Conservation (phyloP, 2,329 filamentous ascomycete species). For the Fusarium chaquense region DNA sequence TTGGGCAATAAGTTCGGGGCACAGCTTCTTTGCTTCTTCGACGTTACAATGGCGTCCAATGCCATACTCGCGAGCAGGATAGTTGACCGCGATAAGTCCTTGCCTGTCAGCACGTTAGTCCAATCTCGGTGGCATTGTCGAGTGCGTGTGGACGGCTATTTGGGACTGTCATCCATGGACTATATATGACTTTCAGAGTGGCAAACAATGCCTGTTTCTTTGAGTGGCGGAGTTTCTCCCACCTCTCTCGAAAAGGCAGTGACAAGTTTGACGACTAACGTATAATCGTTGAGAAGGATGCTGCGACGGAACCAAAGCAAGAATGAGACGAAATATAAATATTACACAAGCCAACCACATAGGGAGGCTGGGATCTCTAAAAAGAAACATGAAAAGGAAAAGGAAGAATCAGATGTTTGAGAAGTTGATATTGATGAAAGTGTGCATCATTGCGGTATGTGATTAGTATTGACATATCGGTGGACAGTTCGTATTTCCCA, state of each 20-base stretch:
- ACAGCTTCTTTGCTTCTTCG: constrained; percentile 85
- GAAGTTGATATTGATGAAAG: neutral
- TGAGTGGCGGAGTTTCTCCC: neutral
- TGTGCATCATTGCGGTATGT: neutral
- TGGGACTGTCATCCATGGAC: neutral
- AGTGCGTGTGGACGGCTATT: neutral
- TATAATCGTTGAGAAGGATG: neutral
- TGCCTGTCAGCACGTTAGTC: constrained; percentile 66
- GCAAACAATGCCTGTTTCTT: neutral
- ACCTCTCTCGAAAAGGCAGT: neutral
- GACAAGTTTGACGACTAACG: constrained; percentile 7
- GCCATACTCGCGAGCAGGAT: constrained; percentile 84
- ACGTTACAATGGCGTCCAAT: constrained; percentile 83
- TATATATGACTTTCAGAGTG: neutral
- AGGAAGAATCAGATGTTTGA: neutral
- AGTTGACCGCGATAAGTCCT: constrained; percentile 95
- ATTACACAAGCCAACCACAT: constrained; percentile 1
- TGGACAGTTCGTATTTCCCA: neutral
- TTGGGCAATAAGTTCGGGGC: constrained; percentile 85
- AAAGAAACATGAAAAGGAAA: neutral
- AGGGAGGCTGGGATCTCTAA: neutral
- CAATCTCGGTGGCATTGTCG: neutral
- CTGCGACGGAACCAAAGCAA: neutral
- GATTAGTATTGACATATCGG: neutral
- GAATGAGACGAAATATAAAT: neutral